These are phyloP conservation scores for Cryphonectria radicalis DNA, from an alignment of 2,329 filamentous ascomycete species.

Conservation along the genomic window DNA sequence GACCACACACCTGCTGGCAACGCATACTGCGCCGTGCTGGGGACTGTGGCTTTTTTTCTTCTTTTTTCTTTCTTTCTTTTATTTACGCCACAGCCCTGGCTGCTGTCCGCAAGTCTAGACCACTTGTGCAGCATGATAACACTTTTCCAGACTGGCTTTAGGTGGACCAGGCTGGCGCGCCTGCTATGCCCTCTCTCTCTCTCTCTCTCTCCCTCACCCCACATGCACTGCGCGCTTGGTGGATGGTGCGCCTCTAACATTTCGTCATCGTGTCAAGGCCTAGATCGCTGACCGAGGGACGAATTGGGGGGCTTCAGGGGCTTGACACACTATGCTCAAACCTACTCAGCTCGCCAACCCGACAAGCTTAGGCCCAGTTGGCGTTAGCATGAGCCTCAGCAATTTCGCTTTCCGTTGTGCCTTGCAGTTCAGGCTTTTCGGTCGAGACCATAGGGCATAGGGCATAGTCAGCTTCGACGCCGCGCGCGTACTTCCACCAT, in stretches of 20 bases:
- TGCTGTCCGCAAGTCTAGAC: background rate
- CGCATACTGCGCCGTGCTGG: background rate
- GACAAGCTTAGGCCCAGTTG: slow-evolving; percentile 8
- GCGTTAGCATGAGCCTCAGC: slow-evolving; percentile 10
- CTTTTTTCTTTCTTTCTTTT: too few relatives aligned
- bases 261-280: slow-evolving; percentile 17
- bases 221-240: background rate
- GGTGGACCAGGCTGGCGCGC: background rate
- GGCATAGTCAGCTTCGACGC: background rate
- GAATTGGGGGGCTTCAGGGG: slow-evolving; percentile 15
- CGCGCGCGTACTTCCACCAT: too few relatives aligned
- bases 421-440: background rate
- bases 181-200: background rate
- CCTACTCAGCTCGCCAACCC: slow-evolving; percentile 7
- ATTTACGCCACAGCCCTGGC: background rate
- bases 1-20: background rate
- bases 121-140: background rate
- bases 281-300: slow-evolving; percentile 27
- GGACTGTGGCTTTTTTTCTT: background rate
- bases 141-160: background rate
- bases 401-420: slow-evolving; percentile 10
- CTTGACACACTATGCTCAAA: slow-evolving; percentile 5
- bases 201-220: background rate
- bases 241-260: background rate
- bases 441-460: background rate